Conservation (phyloP, 202 grass and related monocot genomes). For the Saccharum hybrid region DNA sequence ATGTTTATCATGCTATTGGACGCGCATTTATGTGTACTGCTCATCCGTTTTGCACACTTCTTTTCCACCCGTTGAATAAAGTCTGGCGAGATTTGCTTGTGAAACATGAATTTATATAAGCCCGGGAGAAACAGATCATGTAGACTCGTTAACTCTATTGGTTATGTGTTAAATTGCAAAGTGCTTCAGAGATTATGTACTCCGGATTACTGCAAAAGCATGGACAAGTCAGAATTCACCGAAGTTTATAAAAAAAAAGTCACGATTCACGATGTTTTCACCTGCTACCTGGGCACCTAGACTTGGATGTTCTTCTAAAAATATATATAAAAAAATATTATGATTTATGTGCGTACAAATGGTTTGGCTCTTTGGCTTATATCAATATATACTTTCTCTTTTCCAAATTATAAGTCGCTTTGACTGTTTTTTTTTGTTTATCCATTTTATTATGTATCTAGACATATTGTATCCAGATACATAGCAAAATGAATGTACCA, state of each 20-base stretch:
- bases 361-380: constrained; percentile 1
- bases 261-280: not conserved
- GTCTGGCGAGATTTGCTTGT: constrained; percentile 5
- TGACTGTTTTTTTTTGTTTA: too few relatives aligned
- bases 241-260: not conserved
- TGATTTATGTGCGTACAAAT: not conserved
- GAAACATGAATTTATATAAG: constrained; percentile 29
- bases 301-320: not conserved
- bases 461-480: too few relatives aligned
- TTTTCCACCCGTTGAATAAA: not conserved
- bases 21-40: constrained; percentile 11
- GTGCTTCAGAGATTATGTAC: not conserved
- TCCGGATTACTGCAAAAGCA: not conserved
- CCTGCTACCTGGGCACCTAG: not conserved
- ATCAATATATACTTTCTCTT: not conserved
- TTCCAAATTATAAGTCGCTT: too few relatives aligned
- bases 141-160: not conserved
- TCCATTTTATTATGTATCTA: too few relatives aligned
- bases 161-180: constrained; percentile 1
- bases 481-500: too few relatives aligned
- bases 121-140: not conserved
- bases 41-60: constrained; percentile 7
- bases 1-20: constrained; percentile 33
- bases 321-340: not conserved
- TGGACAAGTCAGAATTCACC: not conserved